These are phyloP conservation scores for Mucor saturninus DNA, from an alignment of 371 early-diverging fungal genomes.

Conservation along the genomic window DNA sequence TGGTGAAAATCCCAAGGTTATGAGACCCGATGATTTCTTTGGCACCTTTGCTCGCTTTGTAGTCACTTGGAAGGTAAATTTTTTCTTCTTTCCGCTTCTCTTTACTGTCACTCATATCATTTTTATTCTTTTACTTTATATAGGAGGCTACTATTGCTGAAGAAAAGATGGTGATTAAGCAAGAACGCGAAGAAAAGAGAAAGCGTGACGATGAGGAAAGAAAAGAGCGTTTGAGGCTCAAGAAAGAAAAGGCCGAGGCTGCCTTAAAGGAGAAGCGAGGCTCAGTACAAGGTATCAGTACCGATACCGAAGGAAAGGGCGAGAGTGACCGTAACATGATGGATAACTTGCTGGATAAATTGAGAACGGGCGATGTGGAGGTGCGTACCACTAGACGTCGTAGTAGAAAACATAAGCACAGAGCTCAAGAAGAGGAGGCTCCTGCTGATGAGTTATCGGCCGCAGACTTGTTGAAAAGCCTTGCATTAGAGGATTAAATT, in stretches of 20 bases:
- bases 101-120: background rate
- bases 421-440: background rate
- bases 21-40: constrained; percentile 45
- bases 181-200: constrained; percentile 48
- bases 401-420: constrained; percentile 18
- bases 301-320: constrained; percentile 24
- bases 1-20: constrained; percentile 43
- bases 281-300: constrained; percentile 28
- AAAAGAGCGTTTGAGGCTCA: constrained; percentile 30
- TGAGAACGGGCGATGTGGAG: constrained; percentile 37
- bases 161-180: constrained; percentile 40
- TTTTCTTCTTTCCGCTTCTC: no score
- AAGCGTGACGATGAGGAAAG: constrained; percentile 40
- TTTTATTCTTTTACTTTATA: background rate
- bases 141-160: constrained; percentile 47
- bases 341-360: constrained; percentile 38
- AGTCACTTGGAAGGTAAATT: constrained; percentile 32
- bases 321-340: constrained; percentile 37
- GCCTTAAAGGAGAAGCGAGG: constrained; percentile 26
- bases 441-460: constrained; percentile 14
- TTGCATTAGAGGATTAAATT: constrained; percentile 18
- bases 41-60: constrained; percentile 34
- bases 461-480: constrained; percentile 25
- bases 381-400: constrained; percentile 27
- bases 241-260: constrained; percentile 36